Evolutionary conservation across 2,329 filamentous ascomycete genomes (phyloP).

Genomic region (Fusarium sp.): DNA sequence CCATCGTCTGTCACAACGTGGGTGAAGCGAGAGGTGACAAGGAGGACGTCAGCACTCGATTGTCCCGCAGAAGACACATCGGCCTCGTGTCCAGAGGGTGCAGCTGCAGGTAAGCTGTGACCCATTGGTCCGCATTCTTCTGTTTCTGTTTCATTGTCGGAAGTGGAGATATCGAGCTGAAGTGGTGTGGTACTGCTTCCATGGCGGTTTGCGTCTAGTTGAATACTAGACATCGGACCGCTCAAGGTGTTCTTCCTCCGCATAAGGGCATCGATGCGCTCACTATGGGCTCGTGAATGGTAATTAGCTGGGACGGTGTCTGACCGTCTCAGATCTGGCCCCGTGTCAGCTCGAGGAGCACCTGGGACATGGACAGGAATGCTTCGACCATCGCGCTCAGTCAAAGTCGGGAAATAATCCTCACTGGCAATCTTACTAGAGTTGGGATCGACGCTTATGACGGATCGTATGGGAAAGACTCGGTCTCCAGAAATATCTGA

Average conservation of each 20-base stretch:
- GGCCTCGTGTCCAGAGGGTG: background rate
- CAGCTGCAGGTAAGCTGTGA: background rate
- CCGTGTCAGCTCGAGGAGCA: slow-evolving; percentile 42
- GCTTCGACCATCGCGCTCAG: slow-evolving; percentile 45
- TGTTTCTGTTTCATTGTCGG: slow-evolving; percentile 46
- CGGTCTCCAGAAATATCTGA: slow-evolving; percentile 61
- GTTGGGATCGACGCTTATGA: slow-evolving; percentile 73
- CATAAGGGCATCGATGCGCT: slow-evolving; percentile 26
- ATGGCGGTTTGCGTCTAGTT: slow-evolving; percentile 53
- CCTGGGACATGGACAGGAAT: slow-evolving; percentile 44
- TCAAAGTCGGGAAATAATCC: slow-evolving; percentile 49
- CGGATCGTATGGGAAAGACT: slow-evolving; percentile 84
- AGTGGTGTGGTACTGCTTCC: slow-evolving; percentile 46
- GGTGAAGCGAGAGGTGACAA: slow-evolving; percentile 78
- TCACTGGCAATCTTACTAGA: slow-evolving; percentile 51
- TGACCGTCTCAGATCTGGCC: slow-evolving; percentile 38
- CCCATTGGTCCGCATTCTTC: slow-evolving; percentile 40
- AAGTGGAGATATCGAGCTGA: slow-evolving; percentile 44
- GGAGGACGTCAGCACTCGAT: slow-evolving; percentile 47
- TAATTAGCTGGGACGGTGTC: slow-evolving; percentile 40
- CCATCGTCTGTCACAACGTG: slow-evolving; percentile 80
- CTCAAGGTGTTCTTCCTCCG: slow-evolving; percentile 48
- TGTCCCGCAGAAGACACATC: slow-evolving; percentile 34
- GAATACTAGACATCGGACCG: slow-evolving; percentile 55
- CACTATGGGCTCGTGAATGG: slow-evolving; percentile 27